Evolutionary conservation across 2,329 filamentous ascomycete genomes (phyloP), one percentile per base, ranked within the genome.

Genomic region (Penicillium freii): DNA sequence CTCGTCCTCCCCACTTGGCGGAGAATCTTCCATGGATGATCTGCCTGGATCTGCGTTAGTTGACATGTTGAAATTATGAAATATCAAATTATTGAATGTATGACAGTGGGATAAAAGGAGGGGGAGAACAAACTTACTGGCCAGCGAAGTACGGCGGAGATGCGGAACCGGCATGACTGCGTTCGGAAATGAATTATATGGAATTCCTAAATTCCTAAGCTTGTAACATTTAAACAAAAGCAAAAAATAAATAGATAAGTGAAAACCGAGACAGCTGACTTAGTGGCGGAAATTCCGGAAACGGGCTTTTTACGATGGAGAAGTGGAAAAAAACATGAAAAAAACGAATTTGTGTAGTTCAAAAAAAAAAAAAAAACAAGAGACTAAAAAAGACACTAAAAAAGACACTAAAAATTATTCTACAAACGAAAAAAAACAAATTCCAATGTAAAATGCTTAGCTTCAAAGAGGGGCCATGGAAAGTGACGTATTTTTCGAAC

Each of bases 1-100:
- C 71, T 91, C 92, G 69, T 95, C 91, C 64, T 91, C 87, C 59
- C 80, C 77, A 58, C 75, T 75, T 11, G 77, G 80, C 25, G 66
- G 60, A 29, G 70, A 63, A 25, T 86, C 86, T 56, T 89, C 86
- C 63, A 75, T 75, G 5, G 87, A 88, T 45, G 83, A 84, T 63
- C 77, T 77, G 67, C 79, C 80, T 81, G 66, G 58, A 52, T 45
- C 45, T n/a, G 36, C 31, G 60, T 67, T 57, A 71, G 69, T 59
- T 59, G 65, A 63, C 67, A 72, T 63, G 33, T 51, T 40, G 46
- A 42, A 19, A 29, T 46, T 29, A 7, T 51, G 4, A 9, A 38
- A 38, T 38, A 33, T 15, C 31, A 17, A 34, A 34, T 45, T 38
- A 55, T 47, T 49, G 56, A 48, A 34, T 51, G 51, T 45, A 44